These are phyloP conservation scores for Flaveria floridana DNA, from an alignment of 140 eudicot genomes.

Conservation along the genomic window DNA sequence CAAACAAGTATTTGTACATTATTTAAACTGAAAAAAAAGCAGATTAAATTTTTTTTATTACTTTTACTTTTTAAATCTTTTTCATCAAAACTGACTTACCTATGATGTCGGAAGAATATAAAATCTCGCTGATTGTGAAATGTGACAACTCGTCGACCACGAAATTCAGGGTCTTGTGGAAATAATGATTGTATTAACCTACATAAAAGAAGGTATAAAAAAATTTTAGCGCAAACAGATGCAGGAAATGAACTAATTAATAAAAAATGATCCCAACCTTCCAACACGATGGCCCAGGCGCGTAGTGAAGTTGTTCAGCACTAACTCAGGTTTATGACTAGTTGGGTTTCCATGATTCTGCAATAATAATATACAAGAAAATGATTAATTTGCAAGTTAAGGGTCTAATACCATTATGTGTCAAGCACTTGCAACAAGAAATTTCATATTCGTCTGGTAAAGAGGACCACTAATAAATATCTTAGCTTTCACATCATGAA, in stretches of 20 bases:
- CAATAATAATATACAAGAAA: constrained; percentile 23
- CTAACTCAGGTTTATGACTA: constrained; percentile 83
- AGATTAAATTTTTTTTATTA: not conserved
- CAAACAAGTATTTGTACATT: not conserved
- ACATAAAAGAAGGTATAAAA: not conserved
- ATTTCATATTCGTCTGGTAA: not conserved
- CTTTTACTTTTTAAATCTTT: not conserved
- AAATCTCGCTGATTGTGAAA: constrained; percentile 96
- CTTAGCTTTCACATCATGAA: not conserved
- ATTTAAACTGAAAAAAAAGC: constrained; percentile 1
- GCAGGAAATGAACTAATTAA: not conserved
- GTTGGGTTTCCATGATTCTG: constrained; percentile 99
- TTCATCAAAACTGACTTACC: constrained; percentile 40
- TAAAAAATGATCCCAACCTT: constrained; percentile 43
- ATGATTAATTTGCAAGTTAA: constrained; percentile 2
- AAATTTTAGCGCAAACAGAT: not conserved
- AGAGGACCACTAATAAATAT: not conserved
- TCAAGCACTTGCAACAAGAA: not conserved
- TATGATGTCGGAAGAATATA: constrained; percentile 93
- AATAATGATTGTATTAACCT: constrained; percentile 89
- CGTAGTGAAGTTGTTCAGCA: constrained; percentile 81
- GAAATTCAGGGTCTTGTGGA: constrained; percentile 86
- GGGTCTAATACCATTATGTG: not conserved
- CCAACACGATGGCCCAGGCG: constrained; percentile 93
- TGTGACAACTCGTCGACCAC: constrained; percentile 90